These are phyloP conservation scores for Triadica sebifera DNA, from an alignment of 345 rosid species.

Conservation along the genomic window DNA sequence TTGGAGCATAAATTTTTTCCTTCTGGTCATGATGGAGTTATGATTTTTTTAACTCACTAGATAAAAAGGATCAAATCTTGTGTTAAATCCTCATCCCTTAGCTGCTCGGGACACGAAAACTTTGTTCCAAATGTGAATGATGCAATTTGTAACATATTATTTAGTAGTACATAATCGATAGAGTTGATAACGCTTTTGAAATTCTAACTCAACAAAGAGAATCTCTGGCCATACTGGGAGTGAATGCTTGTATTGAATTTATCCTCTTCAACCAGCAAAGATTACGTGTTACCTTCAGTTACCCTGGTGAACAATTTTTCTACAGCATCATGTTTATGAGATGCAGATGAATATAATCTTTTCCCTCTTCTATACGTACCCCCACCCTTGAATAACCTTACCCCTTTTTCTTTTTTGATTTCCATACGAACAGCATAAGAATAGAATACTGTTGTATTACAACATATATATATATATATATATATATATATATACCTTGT, in stretches of 20 bases:
- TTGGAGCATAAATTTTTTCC: background rate
- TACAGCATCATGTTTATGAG: background rate
- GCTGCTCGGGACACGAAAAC: too few species aligned
- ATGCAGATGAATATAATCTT: background rate
- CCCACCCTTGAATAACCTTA: background rate
- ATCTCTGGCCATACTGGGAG: background rate
- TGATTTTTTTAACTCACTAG: background rate
- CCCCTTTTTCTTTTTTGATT: background rate
- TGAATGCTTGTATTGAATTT: background rate
- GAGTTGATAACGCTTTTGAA: background rate
- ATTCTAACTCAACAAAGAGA: background rate
- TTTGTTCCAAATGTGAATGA: too few species aligned
- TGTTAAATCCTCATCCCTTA: too few species aligned
- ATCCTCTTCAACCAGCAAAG: background rate
- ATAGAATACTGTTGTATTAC: background rate
- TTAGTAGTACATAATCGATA: background rate
- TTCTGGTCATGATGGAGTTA: background rate
- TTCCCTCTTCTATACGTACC: background rate
- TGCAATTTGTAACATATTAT: too few species aligned
- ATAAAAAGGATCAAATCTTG: background rate
- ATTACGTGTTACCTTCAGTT: background rate
- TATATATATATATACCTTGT: too few species aligned
- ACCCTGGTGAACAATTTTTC: background rate
- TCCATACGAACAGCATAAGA: conserved; percentile 1
- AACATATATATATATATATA: too few species aligned